Evolutionary conservation across 2,329 filamentous ascomycete species (phyloP), one percentile per base, ranked within the genome.

Genomic region (Nothophoma quercina): DNA sequence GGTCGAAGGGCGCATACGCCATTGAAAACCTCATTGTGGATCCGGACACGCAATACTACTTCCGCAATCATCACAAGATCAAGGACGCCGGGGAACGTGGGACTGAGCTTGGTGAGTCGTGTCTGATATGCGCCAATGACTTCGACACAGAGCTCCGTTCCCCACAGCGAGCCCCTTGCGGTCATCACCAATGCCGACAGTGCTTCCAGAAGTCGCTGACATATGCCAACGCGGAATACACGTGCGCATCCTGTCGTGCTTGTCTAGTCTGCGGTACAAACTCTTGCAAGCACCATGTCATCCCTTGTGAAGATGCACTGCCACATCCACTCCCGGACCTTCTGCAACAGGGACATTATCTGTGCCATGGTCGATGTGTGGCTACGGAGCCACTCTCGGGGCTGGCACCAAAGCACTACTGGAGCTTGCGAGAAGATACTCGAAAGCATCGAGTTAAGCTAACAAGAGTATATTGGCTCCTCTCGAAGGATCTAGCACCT

Each of bases 111-210:
- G 34, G 23, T 40, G 39, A 29, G 13, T 30, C 38, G 3, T 49
- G 33, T 41, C 12, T 10, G 16, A 48, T 48, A 36, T 53, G 50
- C 22, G 18, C 43, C 9, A 47, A 43, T 15, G 33, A 43, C 25
- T 53, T 33, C 18, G 33, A 53, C 10, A 15, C 23, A 7, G 25
- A 16, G 9, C 1, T 12, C 3, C 39, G 43, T 22, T 7, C 15
- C 8, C 43, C 38, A 12, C 43, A 48, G 22, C 32, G 29, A 3
- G 36, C 23, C 12, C 43, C 38, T 28, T 53, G 50, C 7, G 43
- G 38, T 21, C 43, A 48, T 13, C 22, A 22, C 21, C 39, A 43
- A 13, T 53, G 44, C 16, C 38, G 21, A 10, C 7, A 38, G 13
- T 53, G 43, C 16, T 44, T 44, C 7, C 13, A 35, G 4, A 15